Conservation (phyloP, 768 basidiomycete genomes). For the Kwoniella sp. region DNA sequence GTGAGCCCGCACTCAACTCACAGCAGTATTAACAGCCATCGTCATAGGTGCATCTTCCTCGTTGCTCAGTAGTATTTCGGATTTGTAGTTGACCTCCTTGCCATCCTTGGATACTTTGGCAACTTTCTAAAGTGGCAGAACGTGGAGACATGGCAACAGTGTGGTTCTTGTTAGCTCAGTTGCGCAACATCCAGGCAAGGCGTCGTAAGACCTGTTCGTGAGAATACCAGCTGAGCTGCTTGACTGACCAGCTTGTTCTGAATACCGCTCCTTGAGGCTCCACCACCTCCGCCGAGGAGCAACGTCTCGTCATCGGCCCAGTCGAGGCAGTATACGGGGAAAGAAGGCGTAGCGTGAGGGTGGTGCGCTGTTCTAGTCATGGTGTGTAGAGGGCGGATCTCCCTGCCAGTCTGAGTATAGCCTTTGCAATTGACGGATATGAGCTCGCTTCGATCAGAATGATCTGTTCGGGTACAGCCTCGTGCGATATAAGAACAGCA, state of each 20-base stretch:
- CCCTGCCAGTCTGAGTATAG: no score
- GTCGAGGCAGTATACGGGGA: constrained; percentile 85
- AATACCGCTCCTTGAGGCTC: constrained; percentile 80
- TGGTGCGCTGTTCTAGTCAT: constrained; percentile 81
- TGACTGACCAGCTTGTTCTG: constrained; percentile 85
- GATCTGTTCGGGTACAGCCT: no score
- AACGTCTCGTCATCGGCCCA: constrained; percentile 74
- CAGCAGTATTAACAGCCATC: constrained; percentile 71
- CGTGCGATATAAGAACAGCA: no score
- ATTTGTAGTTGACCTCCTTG: constrained; percentile 35
- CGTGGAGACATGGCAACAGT: not conserved
- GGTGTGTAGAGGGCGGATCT: constrained; percentile 1
- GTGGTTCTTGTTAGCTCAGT: not conserved
- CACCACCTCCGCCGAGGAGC: constrained; percentile 83
- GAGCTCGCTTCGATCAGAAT: no score
- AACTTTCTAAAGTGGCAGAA: constrained; percentile 43
- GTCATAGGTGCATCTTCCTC: constrained; percentile 98
- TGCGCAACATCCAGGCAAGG: not conserved
- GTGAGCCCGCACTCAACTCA: constrained; percentile 58
- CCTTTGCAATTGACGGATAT: no score
- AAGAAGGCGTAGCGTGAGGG: constrained; percentile 72
- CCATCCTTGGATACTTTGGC: constrained; percentile 52
- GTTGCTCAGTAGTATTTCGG: constrained; percentile 72
- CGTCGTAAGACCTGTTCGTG: no score
- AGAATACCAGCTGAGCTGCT: no score